Evolutionary conservation across 2,329 filamentous ascomycete species (phyloP).

Genomic region (Calonectria crousiana): DNA sequence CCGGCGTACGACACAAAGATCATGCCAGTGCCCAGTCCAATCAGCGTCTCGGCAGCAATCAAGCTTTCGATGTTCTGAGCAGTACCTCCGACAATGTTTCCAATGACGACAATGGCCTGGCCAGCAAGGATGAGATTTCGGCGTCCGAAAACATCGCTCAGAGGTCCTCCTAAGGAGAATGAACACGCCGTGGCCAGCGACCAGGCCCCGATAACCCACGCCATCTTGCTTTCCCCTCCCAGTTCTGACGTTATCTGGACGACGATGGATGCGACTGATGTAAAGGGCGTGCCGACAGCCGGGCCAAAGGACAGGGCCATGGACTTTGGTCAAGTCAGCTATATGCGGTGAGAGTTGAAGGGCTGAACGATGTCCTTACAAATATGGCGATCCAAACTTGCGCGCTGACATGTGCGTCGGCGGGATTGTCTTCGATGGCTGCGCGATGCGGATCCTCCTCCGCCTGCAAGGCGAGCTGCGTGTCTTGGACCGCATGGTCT

Average conservation of each 20-base stretch:
- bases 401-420: not conserved
- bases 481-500: not conserved
- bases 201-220: not conserved
- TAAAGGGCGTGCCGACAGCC: not conserved
- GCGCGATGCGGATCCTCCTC: not conserved
- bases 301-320: not conserved
- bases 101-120: not conserved
- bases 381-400: conserved; percentile 4
- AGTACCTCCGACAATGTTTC: not conserved
- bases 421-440: not conserved
- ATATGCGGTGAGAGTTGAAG: no score
- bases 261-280: not conserved
- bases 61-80: not conserved
- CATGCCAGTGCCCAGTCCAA: not conserved
- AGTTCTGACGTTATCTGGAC: not conserved
- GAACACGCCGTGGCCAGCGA: not conserved
- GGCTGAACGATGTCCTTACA: not conserved
- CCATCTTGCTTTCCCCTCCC: not conserved
- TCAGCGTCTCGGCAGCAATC: not conserved
- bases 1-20: not conserved
- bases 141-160: not conserved
- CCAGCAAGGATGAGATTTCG: not conserved
- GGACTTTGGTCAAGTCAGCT: not conserved
- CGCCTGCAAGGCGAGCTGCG: not conserved
- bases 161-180: not conserved